Percentiles rank a stretch among this genome's conserved stretches.
These are phyloP conservation scores for Bipolaris gigantea DNA, from an alignment of 2,329 filamentous ascomycete species.

Conservation along the genomic window DNA sequence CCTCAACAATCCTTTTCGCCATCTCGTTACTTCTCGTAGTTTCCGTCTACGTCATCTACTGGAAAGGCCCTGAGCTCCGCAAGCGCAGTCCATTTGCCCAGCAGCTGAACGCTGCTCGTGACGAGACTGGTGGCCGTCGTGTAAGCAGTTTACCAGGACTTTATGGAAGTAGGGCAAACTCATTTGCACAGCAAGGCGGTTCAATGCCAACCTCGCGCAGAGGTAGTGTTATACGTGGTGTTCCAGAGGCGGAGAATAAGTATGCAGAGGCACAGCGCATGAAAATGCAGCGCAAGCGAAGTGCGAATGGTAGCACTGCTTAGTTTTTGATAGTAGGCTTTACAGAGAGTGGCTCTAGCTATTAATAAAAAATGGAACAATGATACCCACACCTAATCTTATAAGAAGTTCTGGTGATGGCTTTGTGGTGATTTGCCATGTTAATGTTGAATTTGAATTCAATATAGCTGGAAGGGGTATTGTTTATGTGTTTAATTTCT, in stretches of 20 bases:
- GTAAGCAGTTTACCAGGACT: conserved; percentile 36
- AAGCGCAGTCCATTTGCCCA: conserved; percentile 58
- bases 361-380: too few species aligned
- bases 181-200: conserved; percentile 22
- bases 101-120: conserved; percentile 42
- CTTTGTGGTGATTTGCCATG: too few species aligned
- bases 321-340: not conserved
- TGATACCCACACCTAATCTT: too few species aligned
- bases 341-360: too few species aligned
- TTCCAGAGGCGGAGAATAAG: conserved; percentile 13
- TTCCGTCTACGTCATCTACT: conserved; percentile 53
- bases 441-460: too few species aligned
- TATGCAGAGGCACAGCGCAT: conserved; percentile 11
- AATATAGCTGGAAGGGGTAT: too few species aligned
- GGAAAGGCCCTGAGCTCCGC: conserved; percentile 59
- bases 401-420: too few species aligned
- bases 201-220: conserved; percentile 28
- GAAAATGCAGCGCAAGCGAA: conserved; percentile 13
- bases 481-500: not conserved
- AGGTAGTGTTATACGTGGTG: conserved; percentile 36
- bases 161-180: conserved; percentile 38
- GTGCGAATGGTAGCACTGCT: not conserved
- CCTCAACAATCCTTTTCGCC: conserved; percentile 59
- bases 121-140: conserved; percentile 37
- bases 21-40: conserved; percentile 52